Percentiles rank a stretch among this genome's conserved stretches.
These are phyloP conservation scores for Tubosaeta sp. DNA, from an alignment of 768 basidiomycete species.

Conservation along the genomic window DNA sequence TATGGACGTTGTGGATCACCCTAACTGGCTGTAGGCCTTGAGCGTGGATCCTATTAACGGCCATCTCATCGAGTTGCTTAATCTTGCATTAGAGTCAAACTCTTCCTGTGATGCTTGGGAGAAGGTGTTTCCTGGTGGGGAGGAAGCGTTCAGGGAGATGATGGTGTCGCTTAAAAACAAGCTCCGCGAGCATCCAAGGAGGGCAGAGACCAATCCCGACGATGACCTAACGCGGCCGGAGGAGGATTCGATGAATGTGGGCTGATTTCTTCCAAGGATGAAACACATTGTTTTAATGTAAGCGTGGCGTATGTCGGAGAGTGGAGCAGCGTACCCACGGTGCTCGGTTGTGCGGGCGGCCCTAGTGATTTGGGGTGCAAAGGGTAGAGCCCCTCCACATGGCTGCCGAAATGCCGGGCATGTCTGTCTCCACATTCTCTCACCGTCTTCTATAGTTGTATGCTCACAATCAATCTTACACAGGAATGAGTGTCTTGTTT, in stretches of 20 bases:
- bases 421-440: slow-evolving; percentile 33
- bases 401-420: slow-evolving; percentile 32
- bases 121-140: slow-evolving; percentile 32
- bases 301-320: slow-evolving; percentile 4
- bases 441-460: slow-evolving; percentile 27
- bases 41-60: slow-evolving; percentile 81
- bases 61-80: slow-evolving; percentile 75
- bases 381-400: slow-evolving; percentile 6
- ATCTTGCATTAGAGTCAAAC: slow-evolving; percentile 66
- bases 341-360: slow-evolving; percentile 17
- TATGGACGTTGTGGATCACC: neutral
- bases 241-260: slow-evolving; percentile 31
- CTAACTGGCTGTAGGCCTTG: slow-evolving; percentile 48
- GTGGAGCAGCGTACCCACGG: slow-evolving; percentile 26
- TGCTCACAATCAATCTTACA: slow-evolving; percentile 29
- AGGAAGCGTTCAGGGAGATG: slow-evolving; percentile 31
- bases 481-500: slow-evolving; percentile 29
- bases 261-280: slow-evolving; percentile 18
- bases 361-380: slow-evolving; percentile 23
- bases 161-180: slow-evolving; percentile 31
- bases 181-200: slow-evolving; percentile 23
- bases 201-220: slow-evolving; percentile 12
- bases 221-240: slow-evolving; percentile 19
- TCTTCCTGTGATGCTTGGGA: slow-evolving; percentile 31
- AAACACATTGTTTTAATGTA: slow-evolving; percentile 25